Evolutionary conservation across 208 protist species (phyloP).

Genomic region (Leishmania guyanensis): DNA sequence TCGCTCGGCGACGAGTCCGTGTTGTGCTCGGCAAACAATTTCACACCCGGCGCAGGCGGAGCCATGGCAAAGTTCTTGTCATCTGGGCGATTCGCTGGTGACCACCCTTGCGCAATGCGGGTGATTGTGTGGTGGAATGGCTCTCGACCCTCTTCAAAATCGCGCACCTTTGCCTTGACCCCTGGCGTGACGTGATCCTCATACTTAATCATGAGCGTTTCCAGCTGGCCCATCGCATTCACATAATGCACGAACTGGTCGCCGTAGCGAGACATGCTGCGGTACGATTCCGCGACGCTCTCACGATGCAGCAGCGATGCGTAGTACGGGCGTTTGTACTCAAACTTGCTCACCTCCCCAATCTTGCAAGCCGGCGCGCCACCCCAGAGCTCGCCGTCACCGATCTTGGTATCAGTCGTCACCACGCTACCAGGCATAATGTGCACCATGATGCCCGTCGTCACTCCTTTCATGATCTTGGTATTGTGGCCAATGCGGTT

Average conservation of each 20-base stretch:
- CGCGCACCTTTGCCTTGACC: constrained; percentile 74
- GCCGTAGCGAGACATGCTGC: constrained; percentile 87
- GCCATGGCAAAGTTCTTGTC: constrained; percentile 71
- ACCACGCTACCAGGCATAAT: constrained; percentile 88
- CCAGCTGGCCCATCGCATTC: constrained; percentile 79
- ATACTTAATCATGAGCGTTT: constrained; percentile 81
- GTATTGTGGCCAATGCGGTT: constrained; percentile 88
- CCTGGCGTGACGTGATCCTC: constrained; percentile 72
- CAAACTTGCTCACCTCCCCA: constrained; percentile 87
- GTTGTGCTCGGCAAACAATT: constrained; percentile 86
- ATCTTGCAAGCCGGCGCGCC: constrained; percentile 83
- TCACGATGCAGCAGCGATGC: constrained; percentile 76
- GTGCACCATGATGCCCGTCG: constrained; percentile 89
- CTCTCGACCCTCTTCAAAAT: constrained; percentile 84
- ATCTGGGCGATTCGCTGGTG: constrained; percentile 79
- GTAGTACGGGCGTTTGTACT: constrained; percentile 87
- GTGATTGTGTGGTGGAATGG: constrained; percentile 88
- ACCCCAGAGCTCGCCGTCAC: constrained; percentile 86
- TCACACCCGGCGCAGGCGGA: constrained; percentile 74
- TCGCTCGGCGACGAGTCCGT: constrained; percentile 81
- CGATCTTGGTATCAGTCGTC: constrained; percentile 79
- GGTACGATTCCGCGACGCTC: constrained; percentile 75
- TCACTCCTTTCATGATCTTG: constrained; percentile 91
- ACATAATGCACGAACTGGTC: constrained; percentile 85
- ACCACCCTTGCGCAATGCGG: constrained; percentile 86